Percentiles rank a stretch among this genome's conserved stretches.
Conservation (phyloP, 495 filamentous ascomycete species). For the Xylaria castorea region DNA sequence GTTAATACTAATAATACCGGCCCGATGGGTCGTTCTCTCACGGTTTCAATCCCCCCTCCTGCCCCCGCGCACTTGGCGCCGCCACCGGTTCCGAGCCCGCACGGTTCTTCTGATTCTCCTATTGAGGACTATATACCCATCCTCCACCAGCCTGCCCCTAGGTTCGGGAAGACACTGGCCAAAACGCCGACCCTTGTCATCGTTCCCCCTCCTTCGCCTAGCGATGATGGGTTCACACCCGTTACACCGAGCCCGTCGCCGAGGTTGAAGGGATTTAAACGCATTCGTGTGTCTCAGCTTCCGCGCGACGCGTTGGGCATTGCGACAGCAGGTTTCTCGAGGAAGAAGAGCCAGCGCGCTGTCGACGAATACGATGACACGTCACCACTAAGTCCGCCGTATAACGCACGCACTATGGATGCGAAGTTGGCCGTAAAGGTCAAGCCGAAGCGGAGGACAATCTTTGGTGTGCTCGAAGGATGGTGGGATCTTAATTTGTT, state of each 20-base stretch:
- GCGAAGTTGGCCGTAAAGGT: slow-evolving; percentile 23
- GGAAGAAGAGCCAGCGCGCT: slow-evolving; percentile 31
- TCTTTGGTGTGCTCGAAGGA: slow-evolving; percentile 50
- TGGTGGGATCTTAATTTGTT: slow-evolving; percentile 59
- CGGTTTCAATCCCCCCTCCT: slow-evolving; percentile 24
- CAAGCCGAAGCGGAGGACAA: slow-evolving; percentile 46
- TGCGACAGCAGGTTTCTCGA: slow-evolving; percentile 23
- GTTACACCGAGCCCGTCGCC: slow-evolving; percentile 37
- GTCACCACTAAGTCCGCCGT: slow-evolving; percentile 33
- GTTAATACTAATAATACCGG: slow-evolving; percentile 28
- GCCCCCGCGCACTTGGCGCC: slow-evolving; percentile 10
- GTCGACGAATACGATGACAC: slow-evolving; percentile 30
- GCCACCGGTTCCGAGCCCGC: slow-evolving; percentile 6
- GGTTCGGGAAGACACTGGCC: not conserved
- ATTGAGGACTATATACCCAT: slow-evolving; percentile 40
- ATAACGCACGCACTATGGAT: slow-evolving; percentile 17
- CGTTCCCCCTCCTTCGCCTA: slow-evolving; percentile 29
- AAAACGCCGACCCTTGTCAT: slow-evolving; percentile 15
- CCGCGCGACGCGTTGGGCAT: slow-evolving; percentile 39
- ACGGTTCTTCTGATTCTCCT: slow-evolving; percentile 20
- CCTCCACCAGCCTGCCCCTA: slow-evolving; percentile 26
- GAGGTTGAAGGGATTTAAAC: slow-evolving; percentile 28
- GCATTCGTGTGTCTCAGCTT: slow-evolving; percentile 34
- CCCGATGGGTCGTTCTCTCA: slow-evolving; percentile 27
- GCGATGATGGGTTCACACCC: slow-evolving; percentile 38